Evolutionary conservation across 1,284 basidiomycete genomes (phyloP).

Genomic region (Sutorius eximius): DNA sequence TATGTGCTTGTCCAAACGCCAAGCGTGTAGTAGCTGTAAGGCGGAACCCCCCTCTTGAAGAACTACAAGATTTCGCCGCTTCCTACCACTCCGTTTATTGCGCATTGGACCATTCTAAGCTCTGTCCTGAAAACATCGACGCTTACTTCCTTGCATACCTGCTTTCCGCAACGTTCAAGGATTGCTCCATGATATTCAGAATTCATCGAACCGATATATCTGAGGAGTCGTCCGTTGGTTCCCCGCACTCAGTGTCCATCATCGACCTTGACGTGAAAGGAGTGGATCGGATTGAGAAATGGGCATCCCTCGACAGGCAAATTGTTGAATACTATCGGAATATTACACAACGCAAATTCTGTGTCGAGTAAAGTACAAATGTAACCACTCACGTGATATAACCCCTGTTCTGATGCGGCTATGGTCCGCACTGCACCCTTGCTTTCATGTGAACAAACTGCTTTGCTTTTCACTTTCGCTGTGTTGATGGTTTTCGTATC

Average conservation of each 20-base stretch:
- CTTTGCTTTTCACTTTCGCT: background rate
- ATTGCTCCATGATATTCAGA: slow-evolving; percentile 85
- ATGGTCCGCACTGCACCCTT: slow-evolving; percentile 19
- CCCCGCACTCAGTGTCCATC: slow-evolving; percentile 52
- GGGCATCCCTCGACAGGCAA: slow-evolving; percentile 72
- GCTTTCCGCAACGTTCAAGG: slow-evolving; percentile 93
- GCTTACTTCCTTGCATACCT: slow-evolving; percentile 74
- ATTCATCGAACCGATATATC: slow-evolving; percentile 31
- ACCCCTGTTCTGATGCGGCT: slow-evolving; percentile 1
- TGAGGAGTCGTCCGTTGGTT: slow-evolving; percentile 4
- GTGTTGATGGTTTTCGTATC: slow-evolving; percentile 18
- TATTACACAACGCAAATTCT: slow-evolving; percentile 35
- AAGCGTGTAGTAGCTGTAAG: slow-evolving; percentile 1
- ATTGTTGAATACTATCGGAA: slow-evolving; percentile 57
- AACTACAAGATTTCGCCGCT: slow-evolving; percentile 61
- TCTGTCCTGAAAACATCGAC: slow-evolving; percentile 46
- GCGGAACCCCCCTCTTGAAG: slow-evolving; percentile 51
- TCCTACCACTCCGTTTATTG: slow-evolving; percentile 45
- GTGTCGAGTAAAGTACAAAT: slow-evolving; percentile 38
- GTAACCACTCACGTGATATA: slow-evolving; percentile 18
- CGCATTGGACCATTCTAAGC: slow-evolving; percentile 39
- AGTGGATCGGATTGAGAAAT: slow-evolving; percentile 63
- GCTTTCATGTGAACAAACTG: background rate
- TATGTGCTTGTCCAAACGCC: slow-evolving; percentile 17
- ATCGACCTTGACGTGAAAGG: slow-evolving; percentile 90